Evolutionary conservation across 306 rosid genomes (phyloP).

Genomic region (Vigna nakashimae): DNA sequence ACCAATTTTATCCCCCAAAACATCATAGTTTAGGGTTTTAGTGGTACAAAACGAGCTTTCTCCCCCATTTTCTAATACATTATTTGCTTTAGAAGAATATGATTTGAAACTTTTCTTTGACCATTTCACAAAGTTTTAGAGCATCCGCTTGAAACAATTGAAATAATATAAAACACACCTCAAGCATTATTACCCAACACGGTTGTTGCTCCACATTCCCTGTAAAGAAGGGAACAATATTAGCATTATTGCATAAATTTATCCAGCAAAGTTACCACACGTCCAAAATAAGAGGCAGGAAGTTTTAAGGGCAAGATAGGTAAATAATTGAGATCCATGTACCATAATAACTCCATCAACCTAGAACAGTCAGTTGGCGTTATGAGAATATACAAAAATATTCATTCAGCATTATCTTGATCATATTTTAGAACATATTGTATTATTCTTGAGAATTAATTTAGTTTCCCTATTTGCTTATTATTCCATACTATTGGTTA

Average conservation of each 20-base stretch:
- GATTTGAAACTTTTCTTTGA: too few species aligned
- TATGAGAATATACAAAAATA: neutral
- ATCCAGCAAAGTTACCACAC: constrained; percentile 19
- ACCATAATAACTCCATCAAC: constrained; percentile 21
- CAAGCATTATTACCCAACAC: constrained; percentile 99
- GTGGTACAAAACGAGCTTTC: neutral
- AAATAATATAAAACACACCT: constrained; percentile 58
- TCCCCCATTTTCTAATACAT: neutral
- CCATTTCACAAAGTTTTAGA: too few species aligned
- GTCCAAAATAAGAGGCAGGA: constrained; percentile 36
- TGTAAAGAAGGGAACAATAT: constrained; percentile 44
- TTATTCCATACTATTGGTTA: neutral
- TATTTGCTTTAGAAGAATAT: neutral
- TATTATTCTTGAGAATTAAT: neutral
- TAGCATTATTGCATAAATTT: constrained; percentile 25
- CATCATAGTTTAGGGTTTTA: neutral
- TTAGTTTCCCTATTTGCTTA: neutral
- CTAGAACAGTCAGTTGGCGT: constrained; percentile 13
- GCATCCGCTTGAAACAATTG: too few species aligned
- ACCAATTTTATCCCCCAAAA: neutral
- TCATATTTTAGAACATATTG: neutral
- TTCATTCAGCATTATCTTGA: neutral
- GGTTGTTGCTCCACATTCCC: constrained; percentile 84
- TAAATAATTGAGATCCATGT: constrained; percentile 16
- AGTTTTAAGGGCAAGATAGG: neutral